Evolutionary conservation across 805 yeast genomes (phyloP), one percentile per base, ranked within the genome.

Genomic region (Candida peoriensis): DNA sequence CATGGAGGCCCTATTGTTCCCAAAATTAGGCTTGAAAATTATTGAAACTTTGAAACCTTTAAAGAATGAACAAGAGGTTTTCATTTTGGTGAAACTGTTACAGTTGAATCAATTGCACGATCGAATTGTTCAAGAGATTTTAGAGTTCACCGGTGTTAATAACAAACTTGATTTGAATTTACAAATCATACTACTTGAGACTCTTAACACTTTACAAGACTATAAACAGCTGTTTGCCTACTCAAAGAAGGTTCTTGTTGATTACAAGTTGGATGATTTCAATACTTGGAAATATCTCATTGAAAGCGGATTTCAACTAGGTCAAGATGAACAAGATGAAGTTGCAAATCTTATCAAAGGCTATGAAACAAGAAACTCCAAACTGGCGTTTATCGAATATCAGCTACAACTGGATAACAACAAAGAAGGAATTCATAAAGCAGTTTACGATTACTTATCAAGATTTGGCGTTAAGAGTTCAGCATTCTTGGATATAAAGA

Each of bases 221-320:
- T 76, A 76, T 73, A 58, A 60, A 0, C 41, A 48, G 10, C 55
- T 86, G 11, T 64, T 49, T 41, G 55, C 63, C 0, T 60, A 61
- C 39, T 59, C 76, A 30, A 27, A 52, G 5, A 39, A 48, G 4
- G 63, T 75, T 11, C 54, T 87, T 22, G 60, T 68, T 13, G 62
- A 59, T 4, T 59, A 69, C 17, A 55, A 65, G 8, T 70, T 82
- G 36, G 87, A 89, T 55, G 95, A 88, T 54, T 89, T 76, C 66
- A 72, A 74, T 37, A 75, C 87, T 24, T 86, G 94, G 85, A 72
- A 76, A 44, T 60, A 65, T 13, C 57, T 72, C 32, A 66, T 75
- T 15, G 59, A 64, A 29, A 61, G 88, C 3, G 66, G 69, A 1
- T 47, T 51, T 14, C 46, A 66, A 18, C 43, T 70, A 16, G 57